These are phyloP conservation scores for Mycena sp. DNA, from an alignment of 1,284 basidiomycete species.

Conservation along the genomic window DNA sequence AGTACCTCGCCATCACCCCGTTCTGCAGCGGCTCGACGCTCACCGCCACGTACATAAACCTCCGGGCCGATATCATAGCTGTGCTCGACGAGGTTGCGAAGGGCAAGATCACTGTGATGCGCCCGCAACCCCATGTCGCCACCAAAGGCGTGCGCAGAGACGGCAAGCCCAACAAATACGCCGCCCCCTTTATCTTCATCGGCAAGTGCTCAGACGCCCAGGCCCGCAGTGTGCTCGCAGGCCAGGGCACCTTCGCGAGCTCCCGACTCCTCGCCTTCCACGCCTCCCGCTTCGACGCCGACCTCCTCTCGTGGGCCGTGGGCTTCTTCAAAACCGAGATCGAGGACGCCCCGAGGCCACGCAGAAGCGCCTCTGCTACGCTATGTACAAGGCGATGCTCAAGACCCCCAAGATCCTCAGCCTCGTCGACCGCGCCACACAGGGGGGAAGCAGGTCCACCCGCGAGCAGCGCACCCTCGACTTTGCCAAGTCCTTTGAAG, in stretches of 20 bases:
- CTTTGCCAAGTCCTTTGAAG: background rate
- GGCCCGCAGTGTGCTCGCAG: background rate
- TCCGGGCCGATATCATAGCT: background rate
- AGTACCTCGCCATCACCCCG: background rate
- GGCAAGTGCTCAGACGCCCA: background rate
- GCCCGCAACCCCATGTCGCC: background rate
- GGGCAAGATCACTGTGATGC: background rate
- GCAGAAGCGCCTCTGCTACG: too few species aligned
- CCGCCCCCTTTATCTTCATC: background rate
- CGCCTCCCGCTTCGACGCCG: background rate
- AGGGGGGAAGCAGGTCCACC: too few species aligned
- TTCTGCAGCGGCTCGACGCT: background rate
- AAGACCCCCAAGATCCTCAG: too few species aligned
- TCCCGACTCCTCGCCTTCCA: background rate
- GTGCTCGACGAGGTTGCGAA: background rate
- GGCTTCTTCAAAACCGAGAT: too few species aligned
- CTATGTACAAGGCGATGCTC: too few species aligned
- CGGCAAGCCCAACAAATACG: background rate
- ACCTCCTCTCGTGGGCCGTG: background rate
- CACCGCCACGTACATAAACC: background rate
- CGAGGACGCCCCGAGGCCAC: too few species aligned
- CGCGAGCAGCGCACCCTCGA: too few species aligned
- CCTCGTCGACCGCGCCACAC: too few species aligned
- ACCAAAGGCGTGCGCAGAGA: background rate
- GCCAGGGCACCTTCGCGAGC: background rate